Percentiles rank a stretch among this genome's conserved stretches.
Conservation (phyloP, 441 rosid genomes). For the Populus hybrid region DNA sequence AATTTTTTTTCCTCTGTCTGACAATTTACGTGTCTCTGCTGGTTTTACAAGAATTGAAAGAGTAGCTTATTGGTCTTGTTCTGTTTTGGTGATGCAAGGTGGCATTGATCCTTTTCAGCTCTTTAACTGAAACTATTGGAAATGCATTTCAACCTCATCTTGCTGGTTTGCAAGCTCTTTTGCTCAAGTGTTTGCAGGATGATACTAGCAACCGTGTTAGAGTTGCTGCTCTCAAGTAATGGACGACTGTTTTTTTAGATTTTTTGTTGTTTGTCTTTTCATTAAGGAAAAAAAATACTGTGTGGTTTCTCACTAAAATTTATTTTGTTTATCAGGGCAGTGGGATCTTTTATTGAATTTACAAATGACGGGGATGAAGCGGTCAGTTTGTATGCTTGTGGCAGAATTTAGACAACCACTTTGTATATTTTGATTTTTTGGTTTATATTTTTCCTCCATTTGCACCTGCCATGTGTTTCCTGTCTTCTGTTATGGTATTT, state of each 20-base stretch:
- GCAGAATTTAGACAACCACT: slow-evolving; percentile 2
- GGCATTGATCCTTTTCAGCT: slow-evolving; percentile 96
- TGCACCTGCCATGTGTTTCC: neutral
- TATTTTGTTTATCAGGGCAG: slow-evolving; percentile 63
- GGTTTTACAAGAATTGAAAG: slow-evolving; percentile 2
- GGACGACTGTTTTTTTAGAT: slow-evolving; percentile 4
- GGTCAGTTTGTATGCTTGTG: slow-evolving; percentile 49
- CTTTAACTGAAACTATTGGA: slow-evolving; percentile 96
- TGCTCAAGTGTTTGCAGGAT: slow-evolving; percentile 91
- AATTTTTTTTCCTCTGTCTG: neutral
- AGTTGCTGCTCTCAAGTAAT: slow-evolving; percentile 97
- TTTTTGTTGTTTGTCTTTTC: neutral
- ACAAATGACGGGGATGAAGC: slow-evolving; percentile 81
- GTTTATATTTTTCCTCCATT: neutral
- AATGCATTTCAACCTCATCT: slow-evolving; percentile 85
- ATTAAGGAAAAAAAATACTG: neutral
- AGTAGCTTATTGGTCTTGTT: slow-evolving; percentile 8
- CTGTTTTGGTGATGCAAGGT: slow-evolving; percentile 52
- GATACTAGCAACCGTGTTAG: slow-evolving; percentile 94
- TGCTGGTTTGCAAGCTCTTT: slow-evolving; percentile 82
- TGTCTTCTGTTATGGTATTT: neutral
- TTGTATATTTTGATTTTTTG: neutral
- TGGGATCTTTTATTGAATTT: slow-evolving; percentile 95
- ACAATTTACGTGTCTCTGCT: neutral
- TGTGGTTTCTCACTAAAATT: slow-evolving; percentile 6